A percentile compares a stretch with the other conserved stretches of the same genome.
phyloP scores from a whole-genome alignment of 805 yeast genomes.

The Jamesozyma jinghongensis region DNA sequence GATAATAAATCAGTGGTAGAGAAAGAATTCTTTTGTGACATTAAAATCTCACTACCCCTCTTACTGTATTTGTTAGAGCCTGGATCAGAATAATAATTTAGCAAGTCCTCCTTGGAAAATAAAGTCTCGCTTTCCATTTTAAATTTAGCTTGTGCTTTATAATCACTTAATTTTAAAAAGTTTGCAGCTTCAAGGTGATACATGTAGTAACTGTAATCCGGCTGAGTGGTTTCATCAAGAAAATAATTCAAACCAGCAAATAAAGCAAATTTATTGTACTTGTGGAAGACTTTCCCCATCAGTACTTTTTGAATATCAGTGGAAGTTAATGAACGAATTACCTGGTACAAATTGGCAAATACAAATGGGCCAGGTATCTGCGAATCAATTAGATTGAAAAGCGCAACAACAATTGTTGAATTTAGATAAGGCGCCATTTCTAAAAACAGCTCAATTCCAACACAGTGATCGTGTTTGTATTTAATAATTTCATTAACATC shows the following conservation, averaged over 20 bases:
- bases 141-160: conserved; percentile 17
- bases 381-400: conserved; percentile 19
- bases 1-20: conserved; percentile 22
- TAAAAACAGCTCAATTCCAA: conserved; percentile 21
- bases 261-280: conserved; percentile 24
- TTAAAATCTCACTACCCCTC: conserved; percentile 24
- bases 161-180: conserved; percentile 21
- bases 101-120: conserved; percentile 24
- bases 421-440: conserved; percentile 19
- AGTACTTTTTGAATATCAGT: conserved; percentile 10
- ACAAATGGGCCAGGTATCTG: conserved; percentile 15
- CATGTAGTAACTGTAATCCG: conserved; percentile 17
- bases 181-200: conserved; percentile 27
- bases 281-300: conserved; percentile 19
- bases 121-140: conserved; percentile 11
- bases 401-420: conserved; percentile 2
- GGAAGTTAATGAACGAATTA: conserved; percentile 9
- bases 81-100: conserved; percentile 27
- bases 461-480: conserved; percentile 15
- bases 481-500: conserved; percentile 18
- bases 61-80: conserved; percentile 24
- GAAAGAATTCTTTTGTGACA: conserved; percentile 12
- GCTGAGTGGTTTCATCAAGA: conserved; percentile 13
- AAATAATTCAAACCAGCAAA: conserved; percentile 27
- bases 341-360: conserved; percentile 16